Percentiles rank a stretch among this genome's conserved stretches.
phyloP scores from a whole-genome alignment of 345 rosid genomes.

The Hibiscus mutabilis region DNA sequence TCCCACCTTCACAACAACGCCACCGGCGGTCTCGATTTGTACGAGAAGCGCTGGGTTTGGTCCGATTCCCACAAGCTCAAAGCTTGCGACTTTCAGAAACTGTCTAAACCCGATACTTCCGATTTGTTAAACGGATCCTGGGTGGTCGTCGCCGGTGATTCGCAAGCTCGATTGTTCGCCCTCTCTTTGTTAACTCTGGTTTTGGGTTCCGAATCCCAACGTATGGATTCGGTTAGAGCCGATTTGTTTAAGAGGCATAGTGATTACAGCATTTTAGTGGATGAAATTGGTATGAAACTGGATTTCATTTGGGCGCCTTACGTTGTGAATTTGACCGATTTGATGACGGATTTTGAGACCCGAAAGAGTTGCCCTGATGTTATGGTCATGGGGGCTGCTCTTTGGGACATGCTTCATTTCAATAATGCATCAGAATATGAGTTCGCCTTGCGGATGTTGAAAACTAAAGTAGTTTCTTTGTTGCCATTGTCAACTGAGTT shows the following conservation, averaged over 20 bases:
- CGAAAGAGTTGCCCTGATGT: constrained; percentile 63
- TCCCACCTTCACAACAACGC: background rate
- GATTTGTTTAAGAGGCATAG: constrained; percentile 84
- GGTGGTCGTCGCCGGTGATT: constrained; percentile 77
- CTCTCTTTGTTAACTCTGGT: constrained; percentile 48
- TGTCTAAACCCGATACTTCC: constrained; percentile 41
- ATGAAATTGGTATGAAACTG: constrained; percentile 63
- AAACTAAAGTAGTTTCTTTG: constrained; percentile 48
- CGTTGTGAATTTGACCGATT: constrained; percentile 50
- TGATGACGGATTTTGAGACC: constrained; percentile 38
- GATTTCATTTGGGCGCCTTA: constrained; percentile 96
- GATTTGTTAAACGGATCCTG: constrained; percentile 71
- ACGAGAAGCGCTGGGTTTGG: constrained; percentile 65
- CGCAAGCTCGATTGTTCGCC: constrained; percentile 51
- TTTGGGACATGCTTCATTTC: constrained; percentile 94
- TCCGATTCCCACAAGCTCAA: constrained; percentile 33
- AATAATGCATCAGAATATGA: constrained; percentile 64
- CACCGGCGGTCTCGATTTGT: constrained; percentile 14
- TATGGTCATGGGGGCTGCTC: constrained; percentile 69
- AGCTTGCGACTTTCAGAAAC: constrained; percentile 59
- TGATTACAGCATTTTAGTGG: constrained; percentile 49
- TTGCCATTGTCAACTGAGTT: constrained; percentile 45
- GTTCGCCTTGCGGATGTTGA: constrained; percentile 35
- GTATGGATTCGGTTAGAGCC: constrained; percentile 34
- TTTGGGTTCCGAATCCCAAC: constrained; percentile 31